Evolutionary conservation across 768 basidiomycete genomes (phyloP), one percentile per base, ranked within the genome.

Genomic region (Lentinula lateritia): DNA sequence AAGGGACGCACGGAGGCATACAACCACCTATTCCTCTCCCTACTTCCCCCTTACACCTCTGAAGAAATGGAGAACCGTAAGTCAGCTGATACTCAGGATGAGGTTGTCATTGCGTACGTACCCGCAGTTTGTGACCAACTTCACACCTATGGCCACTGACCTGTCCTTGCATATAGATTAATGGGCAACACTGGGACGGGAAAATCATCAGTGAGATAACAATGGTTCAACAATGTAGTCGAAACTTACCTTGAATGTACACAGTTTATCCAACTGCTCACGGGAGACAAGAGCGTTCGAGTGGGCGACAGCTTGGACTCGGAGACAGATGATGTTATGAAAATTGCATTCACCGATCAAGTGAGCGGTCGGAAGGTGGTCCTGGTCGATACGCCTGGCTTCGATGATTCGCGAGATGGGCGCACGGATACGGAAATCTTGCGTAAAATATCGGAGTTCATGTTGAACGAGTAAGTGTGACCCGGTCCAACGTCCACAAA

Each of bases 351-450:
- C 28, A 20, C 9, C 2, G 68, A 69, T 43, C 36, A 3, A 12
- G 36, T 23, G 35, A 62, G 56, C 56, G 67, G 65, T 36, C 66
- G 66, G 20, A 60, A 35, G 8, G 65, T 68, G 15, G 64, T 32
- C 9, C 39, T 71, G 5, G 63, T 71, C 36, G 70, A 71, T 61
- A 70, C 69, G 3, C 70, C 70, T 36, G 70, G 68, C 5, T 71
- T 71, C 46, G 70, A 71, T 52, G 68, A 71, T 50, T 68, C 70
- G 4, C 63, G 66, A 16, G n/a, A 23, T 7, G 65, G 61, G 6
- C 15, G 66, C 2, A 74, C 68, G 10, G 76, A 77, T 45, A 72
- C 75, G 7, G 75, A 76, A 13, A 59, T 77, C 60, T 68, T 74
- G 66, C 72, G 70, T 65, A 72, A 71, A 68, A 77, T 75, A 36